Conservation (phyloP, 2,329 filamentous ascomycete species). For the Hypoxylon sp. region DNA sequence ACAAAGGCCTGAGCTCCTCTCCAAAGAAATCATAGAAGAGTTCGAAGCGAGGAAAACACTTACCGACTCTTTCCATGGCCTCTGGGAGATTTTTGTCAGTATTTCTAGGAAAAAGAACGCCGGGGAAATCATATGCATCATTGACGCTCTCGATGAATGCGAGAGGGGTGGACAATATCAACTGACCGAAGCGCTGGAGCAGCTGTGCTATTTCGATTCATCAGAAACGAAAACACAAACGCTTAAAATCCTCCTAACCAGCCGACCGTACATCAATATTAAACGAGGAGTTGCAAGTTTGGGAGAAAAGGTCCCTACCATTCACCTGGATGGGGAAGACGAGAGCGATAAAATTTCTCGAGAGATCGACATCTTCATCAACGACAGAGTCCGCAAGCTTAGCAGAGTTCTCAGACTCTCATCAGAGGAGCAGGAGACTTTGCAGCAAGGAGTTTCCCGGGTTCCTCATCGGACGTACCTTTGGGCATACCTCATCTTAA, state of each 20-base stretch:
- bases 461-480: conserved; percentile 49
- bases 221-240: background rate
- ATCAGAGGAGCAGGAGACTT: conserved; percentile 6
- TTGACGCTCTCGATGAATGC: conserved; percentile 62
- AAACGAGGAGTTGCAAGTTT: conserved; percentile 46
- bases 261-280: conserved; percentile 55
- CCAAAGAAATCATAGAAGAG: conserved; percentile 40
- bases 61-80: conserved; percentile 44
- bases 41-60: conserved; percentile 41
- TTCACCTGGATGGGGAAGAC: conserved; percentile 53
- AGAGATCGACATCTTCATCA: conserved; percentile 54
- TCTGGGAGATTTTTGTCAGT: conserved; percentile 54
- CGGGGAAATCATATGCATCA: conserved; percentile 52
- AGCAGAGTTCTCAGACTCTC: conserved; percentile 10
- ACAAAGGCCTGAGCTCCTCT: conserved; percentile 45
- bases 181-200: conserved; percentile 48
- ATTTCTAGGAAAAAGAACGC: conserved; percentile 24
- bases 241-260: conserved; percentile 59
- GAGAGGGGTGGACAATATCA: conserved; percentile 31
- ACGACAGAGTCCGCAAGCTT: conserved; percentile 41
- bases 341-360: conserved; percentile 51
- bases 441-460: conserved; percentile 31
- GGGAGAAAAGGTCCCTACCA: conserved; percentile 43
- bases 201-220: conserved; percentile 44
- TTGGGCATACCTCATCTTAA: conserved; percentile 47